Evolutionary conservation across 805 yeast species (phyloP).

Genomic region (Saccharomyces cerevisiae): DNA sequence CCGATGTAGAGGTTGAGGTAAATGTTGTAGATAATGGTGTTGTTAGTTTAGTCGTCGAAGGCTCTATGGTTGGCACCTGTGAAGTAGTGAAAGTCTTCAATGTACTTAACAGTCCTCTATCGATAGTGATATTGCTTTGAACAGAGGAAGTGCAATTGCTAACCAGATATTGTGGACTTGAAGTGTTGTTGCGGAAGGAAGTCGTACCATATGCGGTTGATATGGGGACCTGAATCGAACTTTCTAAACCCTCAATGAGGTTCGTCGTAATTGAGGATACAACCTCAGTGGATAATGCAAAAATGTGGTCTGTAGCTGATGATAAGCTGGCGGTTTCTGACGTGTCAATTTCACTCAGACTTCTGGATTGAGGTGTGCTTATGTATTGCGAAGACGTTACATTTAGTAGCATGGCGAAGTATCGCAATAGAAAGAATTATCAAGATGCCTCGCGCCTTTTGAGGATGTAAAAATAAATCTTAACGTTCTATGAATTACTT

Average conservation of each 20-base stretch:
- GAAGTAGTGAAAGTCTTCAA: background rate
- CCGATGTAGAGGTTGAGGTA: conserved; percentile 3
- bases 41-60: background rate
- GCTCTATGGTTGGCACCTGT: background rate
- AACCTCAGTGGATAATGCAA: background rate
- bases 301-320: background rate
- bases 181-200: background rate
- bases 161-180: background rate
- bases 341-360: background rate
- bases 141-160: background rate
- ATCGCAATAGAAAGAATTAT: background rate
- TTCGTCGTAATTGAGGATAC: background rate
- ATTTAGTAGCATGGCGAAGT: background rate
- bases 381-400: background rate
- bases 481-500: background rate
- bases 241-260: background rate
- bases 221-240: background rate
- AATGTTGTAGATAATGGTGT: conserved; percentile 2
- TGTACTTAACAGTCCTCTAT: background rate
- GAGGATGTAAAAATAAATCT: background rate
- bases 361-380: background rate
- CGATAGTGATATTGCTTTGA: background rate
- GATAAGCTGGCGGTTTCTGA: background rate
- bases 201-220: background rate
- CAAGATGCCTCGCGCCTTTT: background rate